Percentiles rank a stretch among this genome's conserved stretches.
phyloP scores from a whole-genome alignment of 179 eudicot species.

The Dionaea muscipula region DNA sequence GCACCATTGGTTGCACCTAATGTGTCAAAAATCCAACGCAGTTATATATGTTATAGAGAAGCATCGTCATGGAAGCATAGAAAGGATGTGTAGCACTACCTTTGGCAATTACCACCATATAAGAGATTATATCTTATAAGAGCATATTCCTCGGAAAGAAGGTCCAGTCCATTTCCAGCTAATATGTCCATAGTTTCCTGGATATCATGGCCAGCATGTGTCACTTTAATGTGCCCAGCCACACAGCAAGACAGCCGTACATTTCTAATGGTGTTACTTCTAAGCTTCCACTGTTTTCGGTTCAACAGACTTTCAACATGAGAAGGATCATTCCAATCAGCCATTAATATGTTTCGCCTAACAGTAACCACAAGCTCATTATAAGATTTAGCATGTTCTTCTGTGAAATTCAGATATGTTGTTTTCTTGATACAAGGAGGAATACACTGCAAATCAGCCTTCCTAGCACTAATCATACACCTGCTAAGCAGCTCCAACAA shows the following conservation, averaged over 20 bases:
- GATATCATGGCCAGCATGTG: slow-evolving; percentile 75
- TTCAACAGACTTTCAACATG: slow-evolving; percentile 92
- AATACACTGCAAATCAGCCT: slow-evolving; percentile 66
- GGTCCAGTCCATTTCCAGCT: slow-evolving; percentile 57
- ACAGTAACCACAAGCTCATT: slow-evolving; percentile 90
- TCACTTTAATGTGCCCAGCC: slow-evolving; percentile 82
- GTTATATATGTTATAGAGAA: slow-evolving; percentile 8
- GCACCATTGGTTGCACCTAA: slow-evolving; percentile 88
- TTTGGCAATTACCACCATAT: slow-evolving; percentile 70
- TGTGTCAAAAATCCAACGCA: slow-evolving; percentile 6
- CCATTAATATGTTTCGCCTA: slow-evolving; percentile 81
- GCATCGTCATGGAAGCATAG: slow-evolving; percentile 1
- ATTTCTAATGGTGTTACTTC: slow-evolving; percentile 59
- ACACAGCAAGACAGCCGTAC: slow-evolving; percentile 93
- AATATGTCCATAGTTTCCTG: slow-evolving; percentile 94
- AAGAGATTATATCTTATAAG: slow-evolving; percentile 45
- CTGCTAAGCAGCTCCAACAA: slow-evolving; percentile 64
- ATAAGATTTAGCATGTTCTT: slow-evolving; percentile 74
- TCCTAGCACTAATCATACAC: slow-evolving; percentile 96
- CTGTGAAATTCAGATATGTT: slow-evolving; percentile 50
- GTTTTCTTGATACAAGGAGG: slow-evolving; percentile 86
- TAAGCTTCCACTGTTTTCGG: slow-evolving; percentile 82
- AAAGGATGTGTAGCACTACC: slow-evolving; percentile 30
- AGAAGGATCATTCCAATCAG: slow-evolving; percentile 98
- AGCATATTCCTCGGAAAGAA: slow-evolving; percentile 55